Evolutionary conservation across 257 asterid species (phyloP).

Genomic region (Petunia axillaris): DNA sequence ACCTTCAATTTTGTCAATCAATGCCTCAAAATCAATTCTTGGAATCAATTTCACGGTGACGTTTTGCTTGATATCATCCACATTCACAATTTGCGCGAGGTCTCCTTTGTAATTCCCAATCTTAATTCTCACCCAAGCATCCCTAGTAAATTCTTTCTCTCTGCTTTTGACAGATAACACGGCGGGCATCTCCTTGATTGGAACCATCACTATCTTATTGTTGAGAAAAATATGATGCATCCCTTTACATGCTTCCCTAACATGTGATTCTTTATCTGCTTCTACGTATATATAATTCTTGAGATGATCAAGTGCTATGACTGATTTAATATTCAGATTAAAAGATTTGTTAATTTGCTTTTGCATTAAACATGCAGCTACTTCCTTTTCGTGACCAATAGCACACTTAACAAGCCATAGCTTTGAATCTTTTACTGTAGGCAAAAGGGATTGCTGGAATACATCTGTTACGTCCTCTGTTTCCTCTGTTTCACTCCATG

Average conservation of each 20-base stretch:
- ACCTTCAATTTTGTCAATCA: conserved; percentile 69
- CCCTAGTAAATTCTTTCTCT: conserved; percentile 74
- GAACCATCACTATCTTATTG: conserved; percentile 71
- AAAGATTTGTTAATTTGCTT: not conserved
- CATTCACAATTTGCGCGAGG: conserved; percentile 87
- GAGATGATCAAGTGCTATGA: conserved; percentile 24
- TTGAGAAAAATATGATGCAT: conserved; percentile 68
- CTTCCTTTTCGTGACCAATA: conserved; percentile 12
- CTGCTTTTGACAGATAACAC: conserved; percentile 87
- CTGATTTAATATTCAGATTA: not conserved
- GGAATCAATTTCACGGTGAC: conserved; percentile 86
- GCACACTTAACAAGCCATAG: not conserved
- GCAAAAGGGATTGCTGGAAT: not conserved
- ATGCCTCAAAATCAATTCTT: conserved; percentile 79
- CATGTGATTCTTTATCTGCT: conserved; percentile 32
- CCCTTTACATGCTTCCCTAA: conserved; percentile 50
- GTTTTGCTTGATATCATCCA: conserved; percentile 80
- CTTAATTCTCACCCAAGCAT: conserved; percentile 90
- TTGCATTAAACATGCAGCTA: conserved; percentile 24
- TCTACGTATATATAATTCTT: conserved; percentile 23
- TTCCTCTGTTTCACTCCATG: not conserved
- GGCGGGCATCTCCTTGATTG: conserved; percentile 91
- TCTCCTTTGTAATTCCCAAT: conserved; percentile 87
- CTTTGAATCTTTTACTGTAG: not conserved
- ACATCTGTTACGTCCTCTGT: not conserved